These are phyloP conservation scores for Aspergillus sojae DNA, from an alignment of 2,329 filamentous ascomycete genomes.

Conservation along the genomic window DNA sequence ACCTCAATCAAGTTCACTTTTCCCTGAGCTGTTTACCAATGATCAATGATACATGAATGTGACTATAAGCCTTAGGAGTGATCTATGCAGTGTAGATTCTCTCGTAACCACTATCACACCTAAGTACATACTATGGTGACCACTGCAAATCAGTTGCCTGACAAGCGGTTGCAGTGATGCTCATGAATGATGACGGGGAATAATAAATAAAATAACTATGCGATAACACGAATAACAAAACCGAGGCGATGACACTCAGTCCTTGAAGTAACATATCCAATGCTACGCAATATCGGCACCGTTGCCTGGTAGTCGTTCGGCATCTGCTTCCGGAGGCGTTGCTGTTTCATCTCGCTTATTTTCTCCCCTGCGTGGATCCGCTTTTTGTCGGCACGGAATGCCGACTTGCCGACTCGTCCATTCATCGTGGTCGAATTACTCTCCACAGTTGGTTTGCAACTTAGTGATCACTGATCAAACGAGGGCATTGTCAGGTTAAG, in stretches of 20 bases:
- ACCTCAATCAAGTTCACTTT: too few species aligned
- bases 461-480: not conserved
- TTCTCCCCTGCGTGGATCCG: not conserved
- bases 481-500: not conserved
- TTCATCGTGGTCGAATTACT: not conserved
- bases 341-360: not conserved
- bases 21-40: too few species aligned
- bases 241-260: not conserved
- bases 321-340: not conserved
- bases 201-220: too few species aligned
- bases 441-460: not conserved
- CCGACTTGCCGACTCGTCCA: not conserved
- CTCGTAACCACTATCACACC: too few species aligned
- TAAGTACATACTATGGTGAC: too few species aligned
- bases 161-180: too few species aligned
- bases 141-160: too few species aligned
- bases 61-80: too few species aligned
- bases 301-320: not conserved
- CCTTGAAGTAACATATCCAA: too few species aligned
- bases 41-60: too few species aligned
- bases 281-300: not conserved
- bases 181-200: too few species aligned
- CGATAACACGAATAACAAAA: not conserved
- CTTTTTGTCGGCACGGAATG: conserved; percentile 1
- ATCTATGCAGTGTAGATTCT: too few species aligned